Base-by-base conservation (phyloP, 345 rosid genomes). In the Salix dunnii region DNA sequence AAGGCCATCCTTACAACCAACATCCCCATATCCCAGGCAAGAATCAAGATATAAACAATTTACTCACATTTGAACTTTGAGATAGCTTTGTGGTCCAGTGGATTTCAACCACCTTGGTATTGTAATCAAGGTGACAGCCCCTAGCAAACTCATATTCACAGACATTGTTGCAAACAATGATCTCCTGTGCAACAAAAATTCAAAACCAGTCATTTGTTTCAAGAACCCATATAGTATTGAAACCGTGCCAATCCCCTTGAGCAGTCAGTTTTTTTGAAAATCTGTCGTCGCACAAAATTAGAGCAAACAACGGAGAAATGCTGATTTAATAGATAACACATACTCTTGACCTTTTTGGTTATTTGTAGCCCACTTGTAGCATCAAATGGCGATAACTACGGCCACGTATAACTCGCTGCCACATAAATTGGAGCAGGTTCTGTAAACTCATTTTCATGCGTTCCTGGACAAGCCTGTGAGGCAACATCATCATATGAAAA, bases 361-460 rank as follows among this genome's bases (percentile, higher is more conserved):
- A 78, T 55, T 86, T 88, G 70, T 82, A 87, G 80, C 91, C 89
- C 49, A 64, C 82, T 82, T 90, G 90, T 72, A 79, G 88, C 97
- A 96, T 89, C 89, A 96, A 85, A 79, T 96, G 98, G 55, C 94
- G 97, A 84, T 94, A 96, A 84, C 88, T 86, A 76, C 97, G 95
- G 72, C 97, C 94, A 5, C 97, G 92, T 46, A 93, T 76, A 74
- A 86, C 43, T 78, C 91, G 84, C 72, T 92, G 98, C 98, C 98
- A 96, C 75, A 68, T 71, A 83, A 71, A 90, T 79, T 74, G 84
- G 53, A 88, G 77, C 71, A 81, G 78, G 76, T 66, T 74, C 73
- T 21, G 63, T 81, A 80, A 87, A 87, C 82, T 90, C 95, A 92
- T 79, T 71, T 84, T 79, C 91, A 92, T 85, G 75, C 72, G 77